Evolutionary conservation across 179 eudicot species (phyloP), one percentile per base, ranked within the genome.

Genomic region (Nepenthes alata): DNA sequence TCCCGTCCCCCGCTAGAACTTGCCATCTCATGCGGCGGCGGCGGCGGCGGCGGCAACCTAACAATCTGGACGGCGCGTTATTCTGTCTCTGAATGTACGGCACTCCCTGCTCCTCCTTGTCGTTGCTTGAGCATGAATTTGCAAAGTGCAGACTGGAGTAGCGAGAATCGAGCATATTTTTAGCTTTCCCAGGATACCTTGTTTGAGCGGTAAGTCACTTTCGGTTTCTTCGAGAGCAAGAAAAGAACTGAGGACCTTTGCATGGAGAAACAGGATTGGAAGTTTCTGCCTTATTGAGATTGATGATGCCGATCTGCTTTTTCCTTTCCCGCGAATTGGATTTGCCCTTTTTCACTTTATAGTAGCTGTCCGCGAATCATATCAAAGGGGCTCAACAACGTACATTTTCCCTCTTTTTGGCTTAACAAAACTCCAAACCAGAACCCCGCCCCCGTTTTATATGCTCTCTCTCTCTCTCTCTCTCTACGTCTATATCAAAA

Each of bases 1-100:
- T 57, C 56, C 58, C 67, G 74, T 60, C 73, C 71, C 52, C 85
- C 86, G 58, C 88, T 86, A 9, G 87, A n/a, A 67, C 95, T 87
- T 71, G 89, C 86, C 94, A 86, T 89, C 2, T 4, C 36, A 6
- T 6, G 25, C 48, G n/a, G 1, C 59, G 39, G 37, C 61, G 14
- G 3, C 55, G 2, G 13, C 55, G 2, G 13, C 53, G 8, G 61
- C 15, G 50, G 47, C 15, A 6, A 10, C 6, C 62, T 34, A 15
- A 25, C 25, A 25, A 25, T 25, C 25, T 25, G 25, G 25, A 25
- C 25, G 25, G 25, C 25, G 25, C 25, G 25, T 25, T 25, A 25
- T 25, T 25, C 25, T 25, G 25, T 25, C 25, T 25, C 25, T 25
- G 25, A 25, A 25, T 25, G 25, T 25, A 25, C 25, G 25, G 25